Conservation (phyloP, 768 basidiomycete genomes). For the Pleurotus sapidus region DNA sequence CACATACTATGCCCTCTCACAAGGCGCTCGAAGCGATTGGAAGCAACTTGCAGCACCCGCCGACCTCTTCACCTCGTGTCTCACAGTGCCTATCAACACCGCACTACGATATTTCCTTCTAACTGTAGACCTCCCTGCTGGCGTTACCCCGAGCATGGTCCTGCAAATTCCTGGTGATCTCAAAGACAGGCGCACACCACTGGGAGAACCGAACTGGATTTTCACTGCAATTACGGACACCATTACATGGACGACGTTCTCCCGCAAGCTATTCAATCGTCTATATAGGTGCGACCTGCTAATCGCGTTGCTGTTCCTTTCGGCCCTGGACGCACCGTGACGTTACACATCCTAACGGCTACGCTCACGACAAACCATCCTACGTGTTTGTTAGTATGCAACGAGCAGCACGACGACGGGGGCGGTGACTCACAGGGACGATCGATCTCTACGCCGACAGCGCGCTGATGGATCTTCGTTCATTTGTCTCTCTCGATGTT, state of each 20-base stretch:
- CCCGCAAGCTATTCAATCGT: slow-evolving; percentile 88
- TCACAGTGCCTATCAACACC: slow-evolving; percentile 98
- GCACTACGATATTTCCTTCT: slow-evolving; percentile 92
- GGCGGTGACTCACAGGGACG: no score
- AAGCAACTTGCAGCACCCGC: slow-evolving; percentile 92
- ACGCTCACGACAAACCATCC: no score
- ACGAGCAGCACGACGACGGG: no score
- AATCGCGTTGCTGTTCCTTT: slow-evolving; percentile 93
- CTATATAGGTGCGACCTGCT: slow-evolving; percentile 94
- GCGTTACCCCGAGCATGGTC: slow-evolving; percentile 85
- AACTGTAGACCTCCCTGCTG: slow-evolving; percentile 81
- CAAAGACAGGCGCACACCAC: slow-evolving; percentile 92
- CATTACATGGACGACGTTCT: slow-evolving; percentile 98
- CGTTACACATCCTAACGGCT: no score
- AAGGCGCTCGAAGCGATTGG: slow-evolving; percentile 95
- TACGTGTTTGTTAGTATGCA: no score
- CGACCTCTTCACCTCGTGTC: slow-evolving; percentile 95
- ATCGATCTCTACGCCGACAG: no score
- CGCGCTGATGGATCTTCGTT: no score
- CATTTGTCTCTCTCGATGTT: no score
- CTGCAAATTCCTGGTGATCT: slow-evolving; percentile 95
- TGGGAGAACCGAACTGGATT: slow-evolving; percentile 99
- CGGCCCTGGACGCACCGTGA: no score
- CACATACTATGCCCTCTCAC: slow-evolving; percentile 84
- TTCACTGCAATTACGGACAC: slow-evolving; percentile 99